Base-by-base conservation (phyloP, 176 grass and related monocot genomes). In the Saccharum officinarum region DNA sequence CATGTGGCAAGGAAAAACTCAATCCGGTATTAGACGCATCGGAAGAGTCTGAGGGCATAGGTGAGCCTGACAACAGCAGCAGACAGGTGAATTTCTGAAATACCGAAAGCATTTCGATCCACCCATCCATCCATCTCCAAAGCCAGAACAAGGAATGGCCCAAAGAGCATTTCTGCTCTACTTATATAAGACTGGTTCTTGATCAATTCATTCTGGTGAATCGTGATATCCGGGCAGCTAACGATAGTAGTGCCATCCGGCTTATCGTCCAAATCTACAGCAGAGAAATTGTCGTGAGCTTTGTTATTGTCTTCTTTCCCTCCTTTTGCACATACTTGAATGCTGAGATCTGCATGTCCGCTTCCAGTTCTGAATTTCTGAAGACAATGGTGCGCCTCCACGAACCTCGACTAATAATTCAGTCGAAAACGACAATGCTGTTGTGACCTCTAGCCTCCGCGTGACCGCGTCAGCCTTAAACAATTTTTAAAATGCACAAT, bases 361-460 rank as follows among this genome's bases (percentile, higher is more conserved):
- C 16, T 54, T 54, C 13, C 17, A 54, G 50, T 61, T 61, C 20
- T 61, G 2, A 68, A 38, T 14, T 68, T 36, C 16, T 8, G 5
- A 9, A 36, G 4, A 66, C 67, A 41, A 5, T 88, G 76, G 80
- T 83, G 86, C 22, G 80, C 63, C 73, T 78, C 65, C 73, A 88
- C 63, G 41, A 78, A 83, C 39, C 62, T 46, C 26, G 22, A 62
- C 22, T 78, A 28, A 70, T 41, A 61, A 13, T 11, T 26, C 17
- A 5, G 11, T 26, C 40, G 11, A 46, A 59, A 59, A 26, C 38
- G 17, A 5, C 67, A 10, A 69, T 4, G 54, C 20, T n/a, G 54
- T 6, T 20, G 54, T 38, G 15, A 18, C 10, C 66, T 10, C 11
- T 8, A 8, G 26, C 61, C 26, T 65, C 16, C 16, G 49, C 49